Base-by-base conservation (phyloP, 306 rosid genomes). In the Vicia sativa region DNA sequence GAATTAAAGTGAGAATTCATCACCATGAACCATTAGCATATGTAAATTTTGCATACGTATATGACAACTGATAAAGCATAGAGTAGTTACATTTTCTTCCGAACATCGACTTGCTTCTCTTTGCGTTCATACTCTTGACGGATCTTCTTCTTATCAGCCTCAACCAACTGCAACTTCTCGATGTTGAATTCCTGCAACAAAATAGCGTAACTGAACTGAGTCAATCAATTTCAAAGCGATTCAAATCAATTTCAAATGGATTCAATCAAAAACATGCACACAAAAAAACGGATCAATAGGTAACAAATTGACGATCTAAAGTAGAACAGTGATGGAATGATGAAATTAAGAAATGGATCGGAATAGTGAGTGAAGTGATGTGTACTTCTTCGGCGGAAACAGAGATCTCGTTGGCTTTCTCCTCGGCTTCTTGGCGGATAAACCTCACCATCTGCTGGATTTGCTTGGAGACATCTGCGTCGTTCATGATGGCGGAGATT, bases 381-480 rank as follows among this genome's bases (percentile, higher is more conserved):
- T 14, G 21, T 78, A 93, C 98, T 78, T 93, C 97, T 82, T 93
- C 97, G 13, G 98, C 97, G 29, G 98, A 86, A 72, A 90, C 97
- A 48, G 96, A 83, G 96, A 93, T 93, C 96, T 93, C 97, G 87
- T 93, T 93, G 85, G 97, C 98, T 74, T 93, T 93, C 65, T 93
- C 98, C 77, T 93, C 98, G 1, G 97, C 97, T 77, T 93, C 98
- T 81, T 93, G 98, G 80, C 91, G 98, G 80, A 93, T 90, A 76
- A 93, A 93, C 72, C 95, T 73, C 67, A 90, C 98, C 98, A 93
- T 93, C 95, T 93, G 98, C 89, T 93, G 97, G 95, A 93, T 93
- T 92, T 93, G 98, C 95, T 79, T 88, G 52, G 97, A 88, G 76
- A 93, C 98, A 93, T 88, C 96, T 46, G 89, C 62, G 83, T 93